Evolutionary conservation across 179 eudicot species (phyloP), one percentile per base, ranked within the genome.

Genomic region (Sideroxylon spinosum): DNA sequence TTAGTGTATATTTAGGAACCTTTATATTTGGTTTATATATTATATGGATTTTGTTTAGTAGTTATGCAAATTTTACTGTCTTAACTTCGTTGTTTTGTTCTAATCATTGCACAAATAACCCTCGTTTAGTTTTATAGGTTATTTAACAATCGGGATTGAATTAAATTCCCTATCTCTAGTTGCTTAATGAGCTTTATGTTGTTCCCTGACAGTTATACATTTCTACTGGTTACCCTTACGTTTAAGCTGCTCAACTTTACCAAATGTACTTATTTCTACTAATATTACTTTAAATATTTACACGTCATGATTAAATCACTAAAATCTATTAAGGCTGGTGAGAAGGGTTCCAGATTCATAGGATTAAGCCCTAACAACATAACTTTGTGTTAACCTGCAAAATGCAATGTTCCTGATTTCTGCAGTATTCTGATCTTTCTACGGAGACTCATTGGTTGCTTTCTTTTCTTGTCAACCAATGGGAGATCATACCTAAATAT

Each of bases 1-100:
- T 29, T 68, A n/a, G 52, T 59, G 56, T 64, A 44, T 22, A 16
- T 11, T 17, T 26, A 19, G 64, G 6, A 7, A 22, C 50, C 73
- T 61, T 17, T 57, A 20, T 25, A 46, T 64, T 74, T 71, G 1
- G 14, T 49, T n/a, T 16, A 52, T 66, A 82, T 44, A 44, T 65
- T 73, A 1, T 19, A 20, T 12, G 4, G 10, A 19, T 44, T 73
- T 65, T 52, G 46, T 16, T 44, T 48, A 9, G 14, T 23, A 17
- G 2, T 25, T 49, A 50, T 74, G 53, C 29, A 0, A 7, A 3
- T 37, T 68, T 1, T 9, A 4, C 32, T 10, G 14, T 23, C 14
- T 26, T 44, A 13, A 44, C 1, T 20, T 19, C 3, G 14, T 66
- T 68, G 10, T 44, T 19, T 44, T 37, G 25, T 68, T 37, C 53